Percentiles rank a stretch among this genome's conserved stretches.
phyloP scores from a whole-genome alignment of 2,329 filamentous ascomycete species.

The Dryadomyces quercus-mongolicae region DNA sequence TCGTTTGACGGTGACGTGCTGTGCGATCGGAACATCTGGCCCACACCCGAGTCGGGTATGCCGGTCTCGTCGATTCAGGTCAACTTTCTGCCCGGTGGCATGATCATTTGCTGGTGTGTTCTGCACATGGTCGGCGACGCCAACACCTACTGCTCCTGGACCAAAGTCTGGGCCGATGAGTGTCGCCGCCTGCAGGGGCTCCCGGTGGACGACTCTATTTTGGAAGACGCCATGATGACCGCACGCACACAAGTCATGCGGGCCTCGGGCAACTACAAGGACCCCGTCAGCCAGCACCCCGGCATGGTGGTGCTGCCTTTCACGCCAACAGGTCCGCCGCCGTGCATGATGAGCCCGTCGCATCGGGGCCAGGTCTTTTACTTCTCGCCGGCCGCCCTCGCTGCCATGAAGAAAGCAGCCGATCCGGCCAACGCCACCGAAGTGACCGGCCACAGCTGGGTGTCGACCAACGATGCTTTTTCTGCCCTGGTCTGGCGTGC shows the following conservation, averaged over 20 bases:
- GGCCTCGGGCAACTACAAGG: background rate
- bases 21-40: background rate
- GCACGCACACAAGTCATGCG: background rate
- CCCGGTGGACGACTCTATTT: constrained; percentile 18
- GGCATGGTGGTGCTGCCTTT: constrained; percentile 1
- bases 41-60: background rate
- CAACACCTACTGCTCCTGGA: constrained; percentile 3
- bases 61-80: constrained; percentile 1
- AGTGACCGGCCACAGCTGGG: background rate
- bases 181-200: background rate
- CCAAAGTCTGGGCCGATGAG: constrained; percentile 1
- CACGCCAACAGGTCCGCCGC: background rate
- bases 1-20: background rate
- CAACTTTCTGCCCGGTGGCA: constrained; percentile 4
- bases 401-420: background rate
- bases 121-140: constrained; percentile 5
- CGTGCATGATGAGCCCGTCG: background rate
- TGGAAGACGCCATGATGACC: constrained; percentile 17
- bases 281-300: background rate
- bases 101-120: constrained; percentile 1
- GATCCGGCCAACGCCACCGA: background rate
- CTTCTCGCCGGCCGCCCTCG: background rate
- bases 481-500: constrained; percentile 2
- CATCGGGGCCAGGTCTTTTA: constrained; percentile 3
- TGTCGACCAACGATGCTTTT: constrained; percentile 2